Conservation (phyloP, 305 asterid genomes). For the Fraxinus dipetala region DNA sequence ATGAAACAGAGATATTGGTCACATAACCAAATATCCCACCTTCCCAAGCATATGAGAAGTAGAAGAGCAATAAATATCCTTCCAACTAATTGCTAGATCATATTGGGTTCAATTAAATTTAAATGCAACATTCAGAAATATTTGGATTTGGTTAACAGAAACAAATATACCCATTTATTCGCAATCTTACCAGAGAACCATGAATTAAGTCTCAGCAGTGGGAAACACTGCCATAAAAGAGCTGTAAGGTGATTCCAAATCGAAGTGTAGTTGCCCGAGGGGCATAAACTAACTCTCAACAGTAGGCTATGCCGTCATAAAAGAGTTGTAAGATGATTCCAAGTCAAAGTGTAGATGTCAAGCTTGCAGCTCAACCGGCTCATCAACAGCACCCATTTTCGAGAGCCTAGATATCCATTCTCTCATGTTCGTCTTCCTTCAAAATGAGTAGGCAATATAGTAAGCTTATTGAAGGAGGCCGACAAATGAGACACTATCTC, state of each 20-base stretch:
- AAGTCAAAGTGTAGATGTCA: constrained; percentile 84
- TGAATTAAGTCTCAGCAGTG: too few relatives aligned
- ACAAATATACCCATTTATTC: constrained; percentile 28
- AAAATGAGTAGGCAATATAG: constrained; percentile 69
- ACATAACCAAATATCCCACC: constrained; percentile 13
- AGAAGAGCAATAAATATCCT: constrained; percentile 3
- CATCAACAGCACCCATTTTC: constrained; percentile 91
- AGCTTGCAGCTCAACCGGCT: constrained; percentile 87
- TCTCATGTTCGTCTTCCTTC: constrained; percentile 80
- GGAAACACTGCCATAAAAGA: too few relatives aligned
- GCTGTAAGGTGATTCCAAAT: too few relatives aligned
- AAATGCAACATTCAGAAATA: neutral
- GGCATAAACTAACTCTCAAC: constrained; percentile 46
- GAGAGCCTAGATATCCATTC: constrained; percentile 76
- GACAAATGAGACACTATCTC: constrained; percentile 49
- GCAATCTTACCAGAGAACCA: constrained; percentile 27
- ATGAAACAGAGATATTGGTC: constrained; percentile 1
- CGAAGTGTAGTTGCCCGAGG: too few relatives aligned
- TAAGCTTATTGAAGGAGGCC: constrained; percentile 67
- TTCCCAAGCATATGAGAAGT: constrained; percentile 11
- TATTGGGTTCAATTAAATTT: neutral
- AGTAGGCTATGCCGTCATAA: constrained; percentile 81
- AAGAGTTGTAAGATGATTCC: constrained; percentile 83
- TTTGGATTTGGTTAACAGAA: constrained; percentile 7
- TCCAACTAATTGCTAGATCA: constrained; percentile 6